phyloP scores from a whole-genome alignment of 1,284 basidiomycete species.

The Irpex lacteus region DNA sequence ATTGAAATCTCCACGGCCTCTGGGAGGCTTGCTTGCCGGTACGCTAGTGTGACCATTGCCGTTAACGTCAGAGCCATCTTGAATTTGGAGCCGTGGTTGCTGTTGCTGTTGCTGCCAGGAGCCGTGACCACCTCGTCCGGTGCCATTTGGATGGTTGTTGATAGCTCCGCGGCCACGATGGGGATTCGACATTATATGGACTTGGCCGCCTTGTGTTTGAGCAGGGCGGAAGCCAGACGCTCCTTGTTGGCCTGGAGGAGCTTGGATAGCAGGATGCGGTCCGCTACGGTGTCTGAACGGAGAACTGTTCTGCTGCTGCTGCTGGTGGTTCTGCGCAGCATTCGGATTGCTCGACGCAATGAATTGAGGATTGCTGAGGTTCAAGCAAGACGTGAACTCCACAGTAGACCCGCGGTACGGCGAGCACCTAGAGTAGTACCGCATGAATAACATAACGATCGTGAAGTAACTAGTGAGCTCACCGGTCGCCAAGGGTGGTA shows the following conservation, averaged over 20 bases:
- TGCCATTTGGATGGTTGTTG: conserved; percentile 8
- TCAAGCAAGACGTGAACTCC: conserved; percentile 82
- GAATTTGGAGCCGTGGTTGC: neutral
- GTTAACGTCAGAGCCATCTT: neutral
- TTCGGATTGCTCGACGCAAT: conserved; percentile 66
- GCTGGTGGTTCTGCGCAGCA: conserved; percentile 37
- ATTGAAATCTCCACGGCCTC: conserved; percentile 4
- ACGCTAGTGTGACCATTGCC: neutral
- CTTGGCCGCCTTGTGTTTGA: conserved; percentile 34
- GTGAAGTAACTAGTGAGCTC: neutral
- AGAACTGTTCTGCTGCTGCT: conserved; percentile 37
- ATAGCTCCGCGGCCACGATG: conserved; percentile 25
- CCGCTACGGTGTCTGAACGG: conserved; percentile 71
- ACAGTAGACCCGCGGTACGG: conserved; percentile 87
- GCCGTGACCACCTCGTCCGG: conserved; percentile 8
- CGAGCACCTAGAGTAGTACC: conserved; percentile 61
- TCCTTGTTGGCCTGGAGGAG: conserved; percentile 46
- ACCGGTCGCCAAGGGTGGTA: conserved; percentile 84
- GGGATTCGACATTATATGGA: conserved; percentile 70
- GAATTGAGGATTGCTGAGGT: conserved; percentile 82
- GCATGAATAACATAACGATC: neutral
- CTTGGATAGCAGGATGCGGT: conserved; percentile 57
- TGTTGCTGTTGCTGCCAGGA: neutral
- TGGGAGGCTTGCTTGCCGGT: neutral
- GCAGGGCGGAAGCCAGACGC: conserved; percentile 62